Base-by-base conservation (phyloP, 2,329 filamentous ascomycete species). In the Raffaelea arxii region DNA sequence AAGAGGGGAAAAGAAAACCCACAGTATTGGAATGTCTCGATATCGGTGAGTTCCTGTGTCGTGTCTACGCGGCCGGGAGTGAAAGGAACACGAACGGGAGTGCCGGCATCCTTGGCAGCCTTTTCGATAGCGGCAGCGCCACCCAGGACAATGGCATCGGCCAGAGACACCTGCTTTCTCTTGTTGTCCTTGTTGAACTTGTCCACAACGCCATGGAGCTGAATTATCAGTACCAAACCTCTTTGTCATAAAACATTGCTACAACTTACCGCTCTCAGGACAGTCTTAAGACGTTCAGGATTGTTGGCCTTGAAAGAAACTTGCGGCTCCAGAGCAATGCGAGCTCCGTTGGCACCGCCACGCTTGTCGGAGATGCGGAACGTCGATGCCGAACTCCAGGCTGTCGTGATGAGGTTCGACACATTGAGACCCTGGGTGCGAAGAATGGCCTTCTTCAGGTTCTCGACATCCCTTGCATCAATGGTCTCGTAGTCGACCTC, bases 341-440 rank as follows among this genome's bases (percentile, higher is more conserved):
- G 84, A n/a, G 79, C 84, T 56, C 85, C 85, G 57, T 89, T 89
- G 65, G 85, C 84, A 59, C 85, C 85, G 55, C 85, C 85, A 54
- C 85, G 84, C 77, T 89, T 89, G 70, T 90, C 85, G 55, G 78
- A 75, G 54, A 78, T 75, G 51, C 82, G 82, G 78, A 82, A 86
- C 25, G 80, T 82, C 3, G 82, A 81, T 23, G 82, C 82, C 0
- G 82, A 78, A 2, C 78, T 78, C 77, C 80, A 86, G 21, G 82
- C 82, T 12, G 74, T 73, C 11, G 72, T 72, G 46, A 88, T 74
- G 49, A 88, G 69, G 63, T 78, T 78, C 47, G 71, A 69, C 4
- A 73, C 65, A 47, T 72, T 70, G 4, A 86, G 58, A 16, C 79
- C 80, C 18, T 76, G 66, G 35, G 68, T 67, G 3, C 6, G 6